Evolutionary conservation across 1,284 basidiomycete genomes (phyloP).

Genomic region (Cryptococcus sp.): DNA sequence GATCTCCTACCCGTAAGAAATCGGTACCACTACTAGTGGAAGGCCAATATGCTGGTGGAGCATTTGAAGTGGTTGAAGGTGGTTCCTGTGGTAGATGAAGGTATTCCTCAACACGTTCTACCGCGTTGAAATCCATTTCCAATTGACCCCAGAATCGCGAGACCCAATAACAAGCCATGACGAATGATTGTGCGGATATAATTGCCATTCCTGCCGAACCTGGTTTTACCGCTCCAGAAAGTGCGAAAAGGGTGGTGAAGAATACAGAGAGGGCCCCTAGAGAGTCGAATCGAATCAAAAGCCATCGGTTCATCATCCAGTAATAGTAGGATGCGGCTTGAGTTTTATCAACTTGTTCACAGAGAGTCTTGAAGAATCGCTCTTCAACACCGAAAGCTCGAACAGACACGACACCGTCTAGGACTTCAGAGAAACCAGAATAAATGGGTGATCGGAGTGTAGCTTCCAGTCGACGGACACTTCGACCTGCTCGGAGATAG

Average conservation of each 20-base stretch:
- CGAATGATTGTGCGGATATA: slow-evolving; percentile 53
- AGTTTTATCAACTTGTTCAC: slow-evolving; percentile 65
- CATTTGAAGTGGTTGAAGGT: slow-evolving; percentile 62
- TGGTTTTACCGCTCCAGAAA: slow-evolving; percentile 62
- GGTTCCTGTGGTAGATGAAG: slow-evolving; percentile 82
- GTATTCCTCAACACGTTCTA: slow-evolving; percentile 86
- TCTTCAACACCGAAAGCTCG: slow-evolving; percentile 80
- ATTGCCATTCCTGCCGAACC: slow-evolving; percentile 83
- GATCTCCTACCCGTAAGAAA: slow-evolving; percentile 62
- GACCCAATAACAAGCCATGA: slow-evolving; percentile 46
- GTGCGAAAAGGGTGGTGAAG: slow-evolving; percentile 67
- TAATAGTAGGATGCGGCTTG: slow-evolving; percentile 49
- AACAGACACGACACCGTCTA: slow-evolving; percentile 75
- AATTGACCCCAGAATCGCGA: slow-evolving; percentile 47
- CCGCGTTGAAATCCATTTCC: slow-evolving; percentile 61
- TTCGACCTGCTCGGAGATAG: slow-evolving; percentile 65
- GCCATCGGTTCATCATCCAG: slow-evolving; percentile 71
- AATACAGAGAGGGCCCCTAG: slow-evolving; percentile 72
- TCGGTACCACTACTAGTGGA: slow-evolving; percentile 50
- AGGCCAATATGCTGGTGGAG: slow-evolving; percentile 80
- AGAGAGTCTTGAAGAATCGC: slow-evolving; percentile 68
- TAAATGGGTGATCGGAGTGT: slow-evolving; percentile 46
- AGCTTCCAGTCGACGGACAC: slow-evolving; percentile 69
- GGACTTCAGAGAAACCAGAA: slow-evolving; percentile 69
- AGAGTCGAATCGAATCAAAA: slow-evolving; percentile 64